These are phyloP conservation scores for Eruca vesicaria DNA, from an alignment of 441 rosid species.

Conservation along the genomic window DNA sequence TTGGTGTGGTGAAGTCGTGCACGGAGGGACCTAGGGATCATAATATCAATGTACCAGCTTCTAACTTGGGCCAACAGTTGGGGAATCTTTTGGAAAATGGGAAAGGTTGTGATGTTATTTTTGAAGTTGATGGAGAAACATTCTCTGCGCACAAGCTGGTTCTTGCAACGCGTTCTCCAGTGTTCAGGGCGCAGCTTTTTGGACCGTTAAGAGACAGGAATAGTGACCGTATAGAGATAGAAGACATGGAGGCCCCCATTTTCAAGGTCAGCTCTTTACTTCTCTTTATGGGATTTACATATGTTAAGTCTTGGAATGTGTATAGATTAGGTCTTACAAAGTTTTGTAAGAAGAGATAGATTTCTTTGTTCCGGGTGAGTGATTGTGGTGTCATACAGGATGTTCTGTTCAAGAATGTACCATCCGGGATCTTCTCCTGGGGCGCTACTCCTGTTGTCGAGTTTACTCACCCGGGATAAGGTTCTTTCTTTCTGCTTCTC, in stretches of 20 bases:
- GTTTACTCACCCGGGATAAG: conserved; percentile 60
- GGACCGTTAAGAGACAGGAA: conserved; percentile 62
- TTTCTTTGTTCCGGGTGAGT: conserved; percentile 55
- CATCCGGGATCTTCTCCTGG: conserved; percentile 57
- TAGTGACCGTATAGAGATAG: conserved; percentile 45
- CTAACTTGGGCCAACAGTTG: conserved; percentile 54
- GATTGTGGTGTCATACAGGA: conserved; percentile 75
- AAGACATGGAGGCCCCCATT: conserved; percentile 65
- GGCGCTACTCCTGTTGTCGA: conserved; percentile 52
- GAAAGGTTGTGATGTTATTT: conserved; percentile 54
- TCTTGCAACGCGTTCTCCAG: conserved; percentile 67
- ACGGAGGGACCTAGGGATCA: conserved; percentile 60
- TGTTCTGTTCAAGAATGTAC: conserved; percentile 41
- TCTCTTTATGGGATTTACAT: conserved; percentile 15
- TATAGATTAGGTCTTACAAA: background rate
- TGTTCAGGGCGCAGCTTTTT: conserved; percentile 68
- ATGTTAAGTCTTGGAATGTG: conserved; percentile 15
- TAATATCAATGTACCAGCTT: conserved; percentile 52
- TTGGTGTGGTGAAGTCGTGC: conserved; percentile 70
- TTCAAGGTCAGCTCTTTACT: conserved; percentile 51
- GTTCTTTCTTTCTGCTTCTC: conserved; percentile 55
- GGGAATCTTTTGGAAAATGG: conserved; percentile 62
- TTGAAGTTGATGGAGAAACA: conserved; percentile 58
- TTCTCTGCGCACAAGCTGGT: conserved; percentile 60
- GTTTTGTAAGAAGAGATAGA: conserved; percentile 45